Evolutionary conservation across 2,329 filamentous ascomycete species (phyloP).

Genomic region (Cordyceps javanica): DNA sequence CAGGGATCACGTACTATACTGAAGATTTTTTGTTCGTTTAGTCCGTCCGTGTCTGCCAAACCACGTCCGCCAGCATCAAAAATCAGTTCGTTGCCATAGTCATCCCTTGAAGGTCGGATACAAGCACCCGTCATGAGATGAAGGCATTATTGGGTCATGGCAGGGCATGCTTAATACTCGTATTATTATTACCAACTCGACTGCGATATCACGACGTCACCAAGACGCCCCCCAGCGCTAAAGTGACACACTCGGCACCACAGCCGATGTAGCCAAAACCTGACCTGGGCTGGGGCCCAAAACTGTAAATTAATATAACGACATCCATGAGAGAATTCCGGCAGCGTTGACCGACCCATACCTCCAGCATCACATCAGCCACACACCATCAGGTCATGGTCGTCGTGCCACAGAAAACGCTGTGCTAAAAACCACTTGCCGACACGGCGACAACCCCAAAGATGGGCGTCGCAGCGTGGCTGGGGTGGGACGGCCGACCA

Average conservation of each 20-base stretch:
- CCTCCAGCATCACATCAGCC: background rate
- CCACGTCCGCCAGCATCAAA: too few relatives aligned
- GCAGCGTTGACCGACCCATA: background rate
- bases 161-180: background rate
- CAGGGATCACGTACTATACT: too few relatives aligned
- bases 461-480: conserved; percentile 6
- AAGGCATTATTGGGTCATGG: background rate
- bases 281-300: background rate
- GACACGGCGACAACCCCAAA: background rate
- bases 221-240: background rate
- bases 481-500: background rate
- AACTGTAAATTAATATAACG: background rate
- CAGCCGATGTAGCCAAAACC: conserved; percentile 3
- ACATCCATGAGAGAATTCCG: background rate
- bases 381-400: background rate
- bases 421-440: background rate
- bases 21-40: background rate
- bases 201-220: conserved; percentile 5
- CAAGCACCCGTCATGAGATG: background rate
- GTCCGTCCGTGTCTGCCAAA: too few relatives aligned
- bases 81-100: background rate
- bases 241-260: conserved; percentile 1
- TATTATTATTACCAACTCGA: background rate
- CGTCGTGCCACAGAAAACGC: background rate
- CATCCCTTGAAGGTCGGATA: background rate